Base-by-base conservation (phyloP, 2,329 filamentous ascomycete species). In the Fusarium aywerte region DNA sequence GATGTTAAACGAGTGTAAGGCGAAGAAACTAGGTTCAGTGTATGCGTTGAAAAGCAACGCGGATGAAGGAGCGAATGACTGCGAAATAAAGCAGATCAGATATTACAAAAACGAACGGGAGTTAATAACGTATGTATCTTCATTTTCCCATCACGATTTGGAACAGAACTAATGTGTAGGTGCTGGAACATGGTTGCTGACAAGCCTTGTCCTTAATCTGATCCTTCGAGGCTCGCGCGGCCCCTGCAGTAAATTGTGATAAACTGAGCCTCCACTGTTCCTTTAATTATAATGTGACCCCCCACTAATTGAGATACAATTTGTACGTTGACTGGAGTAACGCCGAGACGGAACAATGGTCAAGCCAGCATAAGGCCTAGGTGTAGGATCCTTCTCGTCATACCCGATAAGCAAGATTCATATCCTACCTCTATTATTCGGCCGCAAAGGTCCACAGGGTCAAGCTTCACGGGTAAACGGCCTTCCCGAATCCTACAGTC, bases 231-330 rank as follows among this genome's bases (percentile, higher is more conserved):
- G 32, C 39, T 35, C 35, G 35, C 27, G 16, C 9, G 12, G n/a
- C 56, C 39, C 31, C 39, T 61, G 11, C 33, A 54, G 56, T 40
- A 61, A 61, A 61, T 61, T 61, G 23, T 25, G 38, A 45, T 61
- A 40, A 45, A 15, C 58, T 21, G 3, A 21, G 9, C 45, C 12
- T 61, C 45, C 58, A 61, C 23, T 29, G n/a, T 7, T 38, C 35
- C 23, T 20, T 16, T 49, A 27, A 40, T 49, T 39, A 25, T 10
- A 36, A 43, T 27, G 39, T n/a, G 18, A 51, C 36, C 13, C 7
- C 23, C 54, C 57, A 51, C 54, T 36, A 25, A 27, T 32, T 8
- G n/a, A 8, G 7, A 11, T 12, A 10, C 25, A 27, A 9, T 25
- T 15, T 32, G 29, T 16, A 7, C n/a, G 16, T 23, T 13, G 7